Conservation (phyloP, 148 eudicot species). For the Rhododendron vialii region DNA sequence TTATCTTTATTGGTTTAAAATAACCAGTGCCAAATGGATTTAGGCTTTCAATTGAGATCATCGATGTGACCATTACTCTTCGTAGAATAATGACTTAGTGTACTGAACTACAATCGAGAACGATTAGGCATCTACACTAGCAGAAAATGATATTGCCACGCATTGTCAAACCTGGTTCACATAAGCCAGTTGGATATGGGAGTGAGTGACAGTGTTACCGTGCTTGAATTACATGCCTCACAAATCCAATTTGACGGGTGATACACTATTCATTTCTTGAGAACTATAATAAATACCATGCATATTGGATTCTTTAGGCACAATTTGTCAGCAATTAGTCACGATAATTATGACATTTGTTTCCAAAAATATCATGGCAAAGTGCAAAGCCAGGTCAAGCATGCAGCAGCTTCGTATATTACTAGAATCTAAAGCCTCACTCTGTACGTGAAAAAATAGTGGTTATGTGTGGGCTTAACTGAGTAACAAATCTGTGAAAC, state of each 20-base stretch:
- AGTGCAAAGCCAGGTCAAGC: background rate
- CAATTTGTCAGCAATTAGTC: background rate
- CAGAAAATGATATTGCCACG: background rate
- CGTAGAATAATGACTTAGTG: background rate
- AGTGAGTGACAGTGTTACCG: background rate
- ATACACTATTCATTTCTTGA: background rate
- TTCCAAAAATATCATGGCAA: background rate
- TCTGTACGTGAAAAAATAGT: background rate
- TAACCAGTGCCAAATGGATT: background rate
- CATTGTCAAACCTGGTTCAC: background rate
- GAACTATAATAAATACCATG: background rate
- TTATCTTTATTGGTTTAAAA: background rate
- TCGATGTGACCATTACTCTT: background rate
- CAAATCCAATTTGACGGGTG: background rate
- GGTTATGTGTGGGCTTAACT: background rate
- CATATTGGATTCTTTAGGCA: background rate
- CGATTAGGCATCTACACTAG: background rate
- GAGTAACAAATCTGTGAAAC: background rate
- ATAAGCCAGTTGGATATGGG: background rate
- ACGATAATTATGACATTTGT: background rate
- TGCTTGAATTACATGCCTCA: background rate
- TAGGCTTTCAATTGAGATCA: background rate
- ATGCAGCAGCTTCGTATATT: background rate
- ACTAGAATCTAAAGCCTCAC: background rate
- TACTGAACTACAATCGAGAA: background rate